Evolutionary conservation across 345 rosid species (phyloP), one percentile per base, ranked within the genome.

Genomic region (Raphanus sativus): DNA sequence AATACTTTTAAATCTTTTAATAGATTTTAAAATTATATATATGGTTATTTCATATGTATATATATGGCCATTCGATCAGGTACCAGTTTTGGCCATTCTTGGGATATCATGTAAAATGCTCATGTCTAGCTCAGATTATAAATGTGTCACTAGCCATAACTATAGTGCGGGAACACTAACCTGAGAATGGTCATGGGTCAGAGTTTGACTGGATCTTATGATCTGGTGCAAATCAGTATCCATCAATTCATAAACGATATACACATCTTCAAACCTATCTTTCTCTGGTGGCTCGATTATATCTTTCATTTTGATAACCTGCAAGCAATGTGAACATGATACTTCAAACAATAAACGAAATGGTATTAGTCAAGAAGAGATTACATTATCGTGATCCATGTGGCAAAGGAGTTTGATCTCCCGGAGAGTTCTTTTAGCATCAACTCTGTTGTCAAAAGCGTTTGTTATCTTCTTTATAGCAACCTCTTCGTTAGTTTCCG

Each of bases 201-300:
- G 79, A 74, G 75, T 73, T 82, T 95, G 99, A 77, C 29, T 88
- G 24, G 99, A 89, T 71, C 88, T 88, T 50, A 95, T 91, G 63
- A 95, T 92, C 71, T 90, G 97, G 70, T 92, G 87, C 62, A 95
- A 86, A 85, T 95, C 97, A 6, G 99, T 92, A 69, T 92, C 99
- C 99, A 95, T 86, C 73, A 92, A 80, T 62, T 95, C 97, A 67
- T 78, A 92, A 8, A 89, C 99, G 16, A 91, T 88, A 65, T 92
- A 95, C 54, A 95, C 98, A 79, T 95, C 98, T 64, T 89, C 87
- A 82, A 95, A 95, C 66, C 71, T 84, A 28, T 88, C 90, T 75
- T 67, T 88, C 79, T 83, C 85, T 8, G 87, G 93, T 36, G 98
- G 98, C 40, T 75, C 78, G 34, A 92, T 91, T 55, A 95, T 86